A percentile compares a stretch with the other conserved stretches of the same genome.
Conservation (phyloP, 1,284 basidiomycete genomes). For the Microbotryomycetes sp. region DNA sequence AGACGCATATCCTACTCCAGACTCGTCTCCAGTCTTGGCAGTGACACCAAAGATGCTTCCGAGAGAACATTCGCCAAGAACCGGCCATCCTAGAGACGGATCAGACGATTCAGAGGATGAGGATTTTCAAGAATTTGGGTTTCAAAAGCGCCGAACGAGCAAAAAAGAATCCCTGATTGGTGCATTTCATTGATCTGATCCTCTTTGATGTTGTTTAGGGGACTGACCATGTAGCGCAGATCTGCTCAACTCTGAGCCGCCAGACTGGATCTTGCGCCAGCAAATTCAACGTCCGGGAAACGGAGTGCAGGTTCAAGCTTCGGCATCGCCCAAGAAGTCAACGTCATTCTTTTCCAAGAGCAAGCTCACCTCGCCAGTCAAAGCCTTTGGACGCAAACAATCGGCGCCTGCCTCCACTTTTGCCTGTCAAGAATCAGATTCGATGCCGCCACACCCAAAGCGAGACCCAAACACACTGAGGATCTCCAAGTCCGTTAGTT, state of each 20-base stretch:
- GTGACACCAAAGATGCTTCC: neutral
- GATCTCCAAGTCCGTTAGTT: no score
- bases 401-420: no score
- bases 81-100: neutral
- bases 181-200: neutral
- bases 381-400: no score
- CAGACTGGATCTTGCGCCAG: neutral
- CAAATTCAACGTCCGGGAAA: no score
- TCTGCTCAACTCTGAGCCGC: neutral
- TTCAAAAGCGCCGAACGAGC: neutral
- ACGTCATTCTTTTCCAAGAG: no score
- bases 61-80: neutral
- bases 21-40: neutral
- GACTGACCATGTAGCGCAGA: neutral
- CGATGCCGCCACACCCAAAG: no score
- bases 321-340: no score
- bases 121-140: neutral
- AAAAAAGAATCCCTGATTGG: neutral
- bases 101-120: neutral
- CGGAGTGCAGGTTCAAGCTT: no score
- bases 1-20: neutral
- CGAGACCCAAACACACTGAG: no score
- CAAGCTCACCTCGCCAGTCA: no score
- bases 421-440: no score
- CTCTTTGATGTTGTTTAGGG: neutral